Percentiles rank a stretch among this genome's conserved stretches.
phyloP scores from a whole-genome alignment of 2,329 filamentous ascomycete genomes.

The Penicillium sp. region DNA sequence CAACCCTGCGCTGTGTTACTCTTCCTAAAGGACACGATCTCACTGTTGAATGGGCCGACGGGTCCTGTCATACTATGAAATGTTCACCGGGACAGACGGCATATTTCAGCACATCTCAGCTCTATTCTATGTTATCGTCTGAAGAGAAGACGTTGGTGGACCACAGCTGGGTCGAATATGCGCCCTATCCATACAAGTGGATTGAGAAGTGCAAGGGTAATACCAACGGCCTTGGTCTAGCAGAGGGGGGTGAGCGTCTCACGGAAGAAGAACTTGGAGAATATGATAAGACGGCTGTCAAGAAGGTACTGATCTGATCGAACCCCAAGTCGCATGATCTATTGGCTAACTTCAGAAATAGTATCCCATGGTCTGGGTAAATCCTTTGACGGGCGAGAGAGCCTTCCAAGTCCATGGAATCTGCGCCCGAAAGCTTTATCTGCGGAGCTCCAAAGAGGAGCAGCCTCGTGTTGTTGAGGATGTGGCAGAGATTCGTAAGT shows the following conservation, averaged over 20 bases:
- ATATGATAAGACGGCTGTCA: not conserved
- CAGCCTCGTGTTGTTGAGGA: not conserved
- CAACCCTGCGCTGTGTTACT: constrained; percentile 47
- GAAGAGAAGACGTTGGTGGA: not conserved
- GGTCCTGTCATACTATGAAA: not conserved
- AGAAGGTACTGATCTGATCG: not conserved
- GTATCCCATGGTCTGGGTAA: not conserved
- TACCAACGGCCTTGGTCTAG: not conserved
- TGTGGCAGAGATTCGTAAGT: not conserved
- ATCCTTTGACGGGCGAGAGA: not conserved
- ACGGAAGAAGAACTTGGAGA: not conserved
- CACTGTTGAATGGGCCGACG: not conserved
- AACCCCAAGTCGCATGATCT: not conserved
- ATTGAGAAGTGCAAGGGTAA: not conserved
- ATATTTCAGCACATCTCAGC: not conserved
- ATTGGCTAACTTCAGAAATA: not conserved
- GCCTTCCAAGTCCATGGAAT: not conserved
- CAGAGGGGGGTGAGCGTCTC: not conserved
- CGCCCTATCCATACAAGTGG: not conserved
- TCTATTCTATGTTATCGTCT: not conserved
- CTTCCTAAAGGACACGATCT: constrained; percentile 38
- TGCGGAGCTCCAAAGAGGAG: not conserved
- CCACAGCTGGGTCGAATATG: not conserved
- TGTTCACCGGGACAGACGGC: not conserved
- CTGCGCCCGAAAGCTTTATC: not conserved